phyloP scores from a whole-genome alignment of 768 basidiomycete genomes.

The Trametes cingulata region DNA sequence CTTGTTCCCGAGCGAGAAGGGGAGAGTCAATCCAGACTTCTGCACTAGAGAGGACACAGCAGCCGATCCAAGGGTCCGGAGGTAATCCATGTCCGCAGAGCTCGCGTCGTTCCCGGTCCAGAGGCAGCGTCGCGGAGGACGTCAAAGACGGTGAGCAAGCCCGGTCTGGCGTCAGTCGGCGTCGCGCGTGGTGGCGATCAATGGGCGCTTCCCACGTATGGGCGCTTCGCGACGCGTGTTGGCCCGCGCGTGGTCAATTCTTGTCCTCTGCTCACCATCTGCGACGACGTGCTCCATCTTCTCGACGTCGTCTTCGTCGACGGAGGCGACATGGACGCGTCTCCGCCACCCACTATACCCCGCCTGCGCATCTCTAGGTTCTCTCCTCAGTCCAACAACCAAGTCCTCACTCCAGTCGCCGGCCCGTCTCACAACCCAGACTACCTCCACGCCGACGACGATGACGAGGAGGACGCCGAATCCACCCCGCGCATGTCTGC shows the following conservation, averaged over 20 bases:
- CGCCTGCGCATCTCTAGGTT: conserved; percentile 28
- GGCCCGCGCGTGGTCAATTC: conserved; percentile 4
- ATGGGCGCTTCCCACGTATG: background rate
- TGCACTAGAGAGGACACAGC: conserved; percentile 91
- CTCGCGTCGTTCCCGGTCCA: too few species aligned
- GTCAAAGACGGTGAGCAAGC: conserved; percentile 1
- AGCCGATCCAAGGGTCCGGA: conserved; percentile 78
- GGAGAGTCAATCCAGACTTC: conserved; percentile 88
- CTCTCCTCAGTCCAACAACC: conserved; percentile 18
- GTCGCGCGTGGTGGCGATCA: conserved; percentile 3
- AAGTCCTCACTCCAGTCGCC: conserved; percentile 27
- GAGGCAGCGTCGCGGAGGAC: background rate
- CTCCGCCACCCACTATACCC: conserved; percentile 19
- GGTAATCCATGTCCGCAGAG: conserved; percentile 68
- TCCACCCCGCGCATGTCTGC: conserved; percentile 39
- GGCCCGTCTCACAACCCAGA: conserved; percentile 38
- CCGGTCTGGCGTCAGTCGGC: background rate
- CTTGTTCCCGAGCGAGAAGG: conserved; percentile 80
- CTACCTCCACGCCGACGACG: conserved; percentile 25
- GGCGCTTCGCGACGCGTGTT: conserved; percentile 8
- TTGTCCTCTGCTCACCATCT: conserved; percentile 4
- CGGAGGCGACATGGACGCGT: conserved; percentile 27
- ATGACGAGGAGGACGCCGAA: conserved; percentile 39
- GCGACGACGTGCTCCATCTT: conserved; percentile 3
- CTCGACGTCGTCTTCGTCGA: conserved; percentile 14